A percentile compares a stretch with the other conserved stretches of the same genome.
These are phyloP conservation scores for Fusarium solani-melongenae DNA, from an alignment of 2,329 filamentous ascomycete genomes.

Conservation along the genomic window DNA sequence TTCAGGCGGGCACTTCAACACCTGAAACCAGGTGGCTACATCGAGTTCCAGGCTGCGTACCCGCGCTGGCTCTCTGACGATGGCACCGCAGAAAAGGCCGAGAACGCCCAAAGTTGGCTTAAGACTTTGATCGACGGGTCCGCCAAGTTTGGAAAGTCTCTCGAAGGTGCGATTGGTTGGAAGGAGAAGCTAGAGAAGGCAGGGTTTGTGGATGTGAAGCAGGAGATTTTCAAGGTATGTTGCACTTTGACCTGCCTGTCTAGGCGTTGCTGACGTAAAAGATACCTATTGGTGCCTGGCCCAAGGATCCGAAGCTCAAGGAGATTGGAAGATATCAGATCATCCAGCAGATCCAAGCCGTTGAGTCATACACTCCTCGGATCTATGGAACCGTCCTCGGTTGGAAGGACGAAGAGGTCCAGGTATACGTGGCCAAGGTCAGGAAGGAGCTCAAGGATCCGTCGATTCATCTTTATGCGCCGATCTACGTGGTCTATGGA, in stretches of 20 bases:
- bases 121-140: conserved; percentile 17
- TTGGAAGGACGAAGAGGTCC: conserved; percentile 29
- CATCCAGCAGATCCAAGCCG: conserved; percentile 29
- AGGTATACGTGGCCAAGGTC: conserved; percentile 33
- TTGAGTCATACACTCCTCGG: conserved; percentile 30
- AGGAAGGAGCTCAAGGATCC: conserved; percentile 36
- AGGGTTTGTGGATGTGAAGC: conserved; percentile 21
- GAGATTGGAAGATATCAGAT: conserved; percentile 25
- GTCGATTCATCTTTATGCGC: conserved; percentile 29
- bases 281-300: conserved; percentile 29
- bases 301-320: conserved; percentile 3
- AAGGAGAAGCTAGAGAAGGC: conserved; percentile 19
- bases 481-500: conserved; percentile 27
- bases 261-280: not conserved
- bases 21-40: conserved; percentile 19
- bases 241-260: not conserved
- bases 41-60: conserved; percentile 21
- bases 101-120: conserved; percentile 20
- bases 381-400: conserved; percentile 30
- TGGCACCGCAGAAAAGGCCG: conserved; percentile 22
- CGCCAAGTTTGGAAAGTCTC: conserved; percentile 25
- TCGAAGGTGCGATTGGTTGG: conserved; percentile 19
- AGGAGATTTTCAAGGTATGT: conserved; percentile 26
- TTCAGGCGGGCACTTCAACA: conserved; percentile 18
- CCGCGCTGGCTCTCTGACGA: conserved; percentile 26